Percentiles rank a stretch among this genome's conserved stretches.
Conservation (phyloP, 1,284 basidiomycete genomes). For the Trichosporon sp. region DNA sequence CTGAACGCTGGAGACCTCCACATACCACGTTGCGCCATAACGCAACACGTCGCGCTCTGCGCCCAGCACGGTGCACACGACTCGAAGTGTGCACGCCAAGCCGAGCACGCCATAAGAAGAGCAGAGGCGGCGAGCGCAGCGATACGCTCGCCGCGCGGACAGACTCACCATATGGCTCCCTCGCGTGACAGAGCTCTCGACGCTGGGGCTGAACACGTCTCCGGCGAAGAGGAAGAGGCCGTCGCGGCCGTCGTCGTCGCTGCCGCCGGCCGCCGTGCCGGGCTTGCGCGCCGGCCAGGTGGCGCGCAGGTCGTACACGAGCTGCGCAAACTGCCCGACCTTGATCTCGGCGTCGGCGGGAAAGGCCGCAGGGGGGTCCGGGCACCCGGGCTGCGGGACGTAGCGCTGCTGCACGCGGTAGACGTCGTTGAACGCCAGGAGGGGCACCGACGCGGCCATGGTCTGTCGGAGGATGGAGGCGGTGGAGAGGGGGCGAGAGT, state of each 20-base stretch:
- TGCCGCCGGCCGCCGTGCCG: constrained; percentile 38
- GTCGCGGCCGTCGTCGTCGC: constrained; percentile 51
- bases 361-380: constrained; percentile 3
- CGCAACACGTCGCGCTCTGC: background rate
- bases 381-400: constrained; percentile 38
- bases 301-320: constrained; percentile 37
- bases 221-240: constrained; percentile 83
- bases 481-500: background rate
- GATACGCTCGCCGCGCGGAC: background rate
- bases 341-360: constrained; percentile 32
- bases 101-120: background rate
- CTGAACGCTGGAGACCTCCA: background rate
- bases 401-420: constrained; percentile 59
- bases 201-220: constrained; percentile 77
- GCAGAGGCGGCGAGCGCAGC: too few species aligned
- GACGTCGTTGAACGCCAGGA: constrained; percentile 50
- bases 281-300: constrained; percentile 32
- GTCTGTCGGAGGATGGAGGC: background rate
- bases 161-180: constrained; percentile 80
- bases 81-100: background rate
- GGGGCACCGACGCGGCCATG: constrained; percentile 33
- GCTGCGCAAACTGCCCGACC: constrained; percentile 52
- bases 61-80: background rate
- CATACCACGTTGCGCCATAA: background rate
- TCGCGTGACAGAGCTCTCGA: constrained; percentile 80